Base-by-base conservation (phyloP, 495 filamentous ascomycete genomes). In the Penicillium desertorum region DNA sequence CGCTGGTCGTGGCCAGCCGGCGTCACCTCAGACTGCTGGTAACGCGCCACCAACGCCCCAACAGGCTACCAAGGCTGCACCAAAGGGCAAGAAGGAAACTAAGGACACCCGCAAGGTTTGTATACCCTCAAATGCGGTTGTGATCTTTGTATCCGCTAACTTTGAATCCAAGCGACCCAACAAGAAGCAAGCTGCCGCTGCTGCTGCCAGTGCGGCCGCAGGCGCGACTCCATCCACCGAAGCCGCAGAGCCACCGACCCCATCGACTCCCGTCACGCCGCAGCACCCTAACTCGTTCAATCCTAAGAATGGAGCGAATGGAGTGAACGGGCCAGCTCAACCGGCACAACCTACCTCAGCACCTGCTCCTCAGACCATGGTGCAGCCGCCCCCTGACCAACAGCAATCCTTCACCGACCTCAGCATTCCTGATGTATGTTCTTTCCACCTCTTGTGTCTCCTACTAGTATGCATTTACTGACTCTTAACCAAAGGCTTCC, bases 31-130 rank as follows among this genome's bases (percentile, higher is more conserved):
- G 61, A 85, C 88, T 37, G 76, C 75, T 51, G 81, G 73, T 42
- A 84, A 90, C 41, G 89, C 90, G 19, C 93, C 94, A 2, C 93
- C 93, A 7, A 98, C 94, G 4, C 94, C 94, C 11, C 83, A 85
- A 60, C 88, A 89, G 70, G 64, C 76, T 1, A 88, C 83, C 64
- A 97, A 98, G 73, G 61, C 90, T 0, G 86, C 83, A 42, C 88
- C 91, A 0, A 96, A 93, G 77, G 64, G 65, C 43, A 93, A 93
- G 82, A 93, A 93, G 77, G 87, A 88, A 25, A 70, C 78, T 4
- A 89, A 88, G 71, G 82, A 84, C 53, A 73, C 75, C 3, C 84
- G 81, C 67, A 96, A 96, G 89, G 93, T 94, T 85, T 66, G 82
- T 74, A 66, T 54, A 23, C 19, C 3, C 19, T 4, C 10, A 14